Percentiles rank a stretch among this genome's conserved stretches.
These are phyloP conservation scores for Ogataea thermomethanolica DNA, from an alignment of 805 yeast species.

Conservation along the genomic window DNA sequence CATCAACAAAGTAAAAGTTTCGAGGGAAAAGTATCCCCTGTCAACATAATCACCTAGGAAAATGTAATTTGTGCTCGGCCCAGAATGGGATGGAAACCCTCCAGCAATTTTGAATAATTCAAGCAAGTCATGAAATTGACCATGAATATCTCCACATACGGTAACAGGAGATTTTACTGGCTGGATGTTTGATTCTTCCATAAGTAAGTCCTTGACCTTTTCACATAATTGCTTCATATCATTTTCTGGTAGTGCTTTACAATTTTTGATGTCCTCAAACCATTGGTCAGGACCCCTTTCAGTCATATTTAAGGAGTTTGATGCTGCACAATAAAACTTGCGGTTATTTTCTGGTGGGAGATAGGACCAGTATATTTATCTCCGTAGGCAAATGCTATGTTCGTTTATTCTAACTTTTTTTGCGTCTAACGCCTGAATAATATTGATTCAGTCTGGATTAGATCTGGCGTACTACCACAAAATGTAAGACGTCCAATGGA, in stretches of 20 bases:
- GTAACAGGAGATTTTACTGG: conserved; percentile 93
- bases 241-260: conserved; percentile 81
- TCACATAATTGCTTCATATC: conserved; percentile 98
- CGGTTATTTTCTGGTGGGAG: too few relatives aligned
- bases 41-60: conserved; percentile 96
- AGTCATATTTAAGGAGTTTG: conserved; percentile 37
- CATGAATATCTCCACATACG: conserved; percentile 97
- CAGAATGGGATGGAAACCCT: conserved; percentile 75
- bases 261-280: conserved; percentile 90
- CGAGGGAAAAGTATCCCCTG: conserved; percentile 93
- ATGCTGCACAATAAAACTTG: too few relatives aligned
- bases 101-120: conserved; percentile 90
- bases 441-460: too few relatives aligned
- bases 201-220: conserved; percentile 85
- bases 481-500: too few relatives aligned
- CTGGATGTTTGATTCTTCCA: conserved; percentile 95
- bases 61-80: conserved; percentile 54
- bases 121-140: conserved; percentile 92
- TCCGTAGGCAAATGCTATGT: too few relatives aligned
- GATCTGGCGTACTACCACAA: too few relatives aligned
- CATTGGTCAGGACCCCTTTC: conserved; percentile 93
- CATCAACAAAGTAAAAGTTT: conserved; percentile 91
- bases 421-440: too few relatives aligned
- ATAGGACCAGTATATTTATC: too few relatives aligned
- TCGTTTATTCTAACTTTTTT: too few relatives aligned